These are phyloP conservation scores for Rubia balearica DNA, from an alignment of 305 asterid genomes.

Conservation along the genomic window DNA sequence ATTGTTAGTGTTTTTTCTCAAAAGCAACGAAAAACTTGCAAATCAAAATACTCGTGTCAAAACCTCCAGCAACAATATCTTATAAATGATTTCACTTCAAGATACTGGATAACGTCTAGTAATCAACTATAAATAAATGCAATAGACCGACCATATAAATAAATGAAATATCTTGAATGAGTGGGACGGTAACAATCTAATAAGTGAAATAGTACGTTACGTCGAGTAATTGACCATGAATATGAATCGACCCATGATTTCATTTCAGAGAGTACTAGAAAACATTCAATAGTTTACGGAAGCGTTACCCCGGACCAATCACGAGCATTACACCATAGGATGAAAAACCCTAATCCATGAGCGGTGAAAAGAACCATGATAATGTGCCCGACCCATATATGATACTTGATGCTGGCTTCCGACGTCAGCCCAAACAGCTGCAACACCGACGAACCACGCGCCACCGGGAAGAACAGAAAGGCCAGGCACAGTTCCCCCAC, in stretches of 20 bases:
- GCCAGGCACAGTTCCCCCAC: constrained; percentile 52
- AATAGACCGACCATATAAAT: no score
- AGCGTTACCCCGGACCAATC: constrained; percentile 38
- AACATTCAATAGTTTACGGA: background rate
- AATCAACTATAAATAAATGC: no score
- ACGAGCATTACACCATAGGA: constrained; percentile 51
- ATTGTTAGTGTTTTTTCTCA: background rate
- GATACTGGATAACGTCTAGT: background rate
- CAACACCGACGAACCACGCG: constrained; percentile 70
- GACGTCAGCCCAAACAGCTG: constrained; percentile 69
- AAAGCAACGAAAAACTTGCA: background rate
- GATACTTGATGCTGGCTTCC: constrained; percentile 74
- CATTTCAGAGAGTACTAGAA: background rate
- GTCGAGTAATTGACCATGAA: no score
- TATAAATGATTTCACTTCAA: background rate
- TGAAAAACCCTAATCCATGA: constrained; percentile 53
- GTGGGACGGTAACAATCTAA: no score
- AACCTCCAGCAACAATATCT: no score
- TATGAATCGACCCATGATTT: no score
- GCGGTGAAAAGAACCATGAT: constrained; percentile 60
- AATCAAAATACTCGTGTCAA: background rate
- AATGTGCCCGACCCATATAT: constrained; percentile 83
- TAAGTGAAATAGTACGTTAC: no score
- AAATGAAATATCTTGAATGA: no score
- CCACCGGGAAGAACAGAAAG: constrained; percentile 81